Evolutionary conservation across 1,284 basidiomycete species (phyloP).

Genomic region (Inonotus hispidus): DNA sequence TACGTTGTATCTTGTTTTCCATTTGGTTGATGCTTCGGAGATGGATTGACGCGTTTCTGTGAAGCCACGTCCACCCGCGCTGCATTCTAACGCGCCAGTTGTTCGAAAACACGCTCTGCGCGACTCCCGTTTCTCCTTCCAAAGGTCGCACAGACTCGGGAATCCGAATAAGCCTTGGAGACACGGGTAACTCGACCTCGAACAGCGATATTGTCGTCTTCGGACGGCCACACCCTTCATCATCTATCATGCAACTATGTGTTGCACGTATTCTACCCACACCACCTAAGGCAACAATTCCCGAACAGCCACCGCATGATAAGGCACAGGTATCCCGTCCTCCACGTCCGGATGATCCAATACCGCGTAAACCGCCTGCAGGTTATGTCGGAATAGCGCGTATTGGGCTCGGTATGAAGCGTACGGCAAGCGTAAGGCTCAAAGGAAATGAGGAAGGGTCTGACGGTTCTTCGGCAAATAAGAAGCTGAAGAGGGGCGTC

Average conservation of each 20-base stretch:
- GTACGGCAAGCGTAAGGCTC: conserved; percentile 15
- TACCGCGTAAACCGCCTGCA: conserved; percentile 56
- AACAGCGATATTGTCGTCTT: conserved; percentile 67
- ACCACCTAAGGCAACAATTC: conserved; percentile 29
- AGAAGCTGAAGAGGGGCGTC: conserved; percentile 17
- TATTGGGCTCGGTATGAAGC: conserved; percentile 22
- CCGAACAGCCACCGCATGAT: conserved; percentile 19
- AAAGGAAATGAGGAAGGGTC: conserved; percentile 22
- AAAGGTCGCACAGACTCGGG: conserved; percentile 41
- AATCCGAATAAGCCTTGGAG: conserved; percentile 63
- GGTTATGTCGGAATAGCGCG: conserved; percentile 29
- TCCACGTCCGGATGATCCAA: conserved; percentile 73
- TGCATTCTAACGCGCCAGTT: conserved; percentile 56
- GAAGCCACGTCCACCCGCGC: conserved; percentile 65
- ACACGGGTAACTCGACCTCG: conserved; percentile 43
- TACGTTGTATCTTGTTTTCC: conserved; percentile 32
- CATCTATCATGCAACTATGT: conserved; percentile 38
- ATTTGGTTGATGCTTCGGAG: not conserved
- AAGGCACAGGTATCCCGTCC: conserved; percentile 31
- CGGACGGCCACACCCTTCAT: conserved; percentile 37
- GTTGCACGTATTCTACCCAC: conserved; percentile 54
- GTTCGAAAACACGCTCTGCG: conserved; percentile 65
- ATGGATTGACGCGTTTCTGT: not conserved
- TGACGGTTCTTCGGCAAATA: conserved; percentile 8
- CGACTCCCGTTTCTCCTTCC: conserved; percentile 37